phyloP scores from a whole-genome alignment of 768 basidiomycete genomes.

The Hygrocybe punicea region DNA sequence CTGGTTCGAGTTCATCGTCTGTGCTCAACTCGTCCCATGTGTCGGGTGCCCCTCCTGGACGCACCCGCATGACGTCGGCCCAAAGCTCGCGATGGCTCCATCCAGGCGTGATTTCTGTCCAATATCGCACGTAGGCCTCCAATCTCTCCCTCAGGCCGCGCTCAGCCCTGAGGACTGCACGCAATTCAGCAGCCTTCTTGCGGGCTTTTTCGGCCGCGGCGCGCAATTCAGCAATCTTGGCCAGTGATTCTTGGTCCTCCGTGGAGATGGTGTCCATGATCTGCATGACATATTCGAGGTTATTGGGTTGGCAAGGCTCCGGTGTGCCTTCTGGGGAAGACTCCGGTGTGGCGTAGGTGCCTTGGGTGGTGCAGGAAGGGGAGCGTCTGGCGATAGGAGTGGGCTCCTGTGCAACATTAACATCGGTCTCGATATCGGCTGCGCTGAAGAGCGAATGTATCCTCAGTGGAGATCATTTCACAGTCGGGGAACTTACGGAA shows the following conservation, averaged over 20 bases:
- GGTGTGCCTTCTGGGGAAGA: background rate
- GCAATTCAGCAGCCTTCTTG: conserved; percentile 1
- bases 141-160: background rate
- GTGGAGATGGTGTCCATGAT: background rate
- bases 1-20: background rate
- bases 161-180: background rate
- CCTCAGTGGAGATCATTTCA: background rate
- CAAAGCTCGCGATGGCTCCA: conserved; percentile 6
- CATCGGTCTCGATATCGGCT: background rate
- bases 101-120: background rate
- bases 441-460: background rate
- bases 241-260: background rate
- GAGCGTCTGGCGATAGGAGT: background rate
- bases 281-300: background rate
- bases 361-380: background rate
- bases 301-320: background rate
- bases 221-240: background rate
- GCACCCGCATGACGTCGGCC: conserved; percentile 4
- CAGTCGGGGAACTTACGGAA: background rate
- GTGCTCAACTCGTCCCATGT: background rate
- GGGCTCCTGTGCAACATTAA: background rate
- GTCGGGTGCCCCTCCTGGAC: background rate
- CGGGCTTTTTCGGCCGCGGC: background rate
- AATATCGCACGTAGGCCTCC: conserved; percentile 1
- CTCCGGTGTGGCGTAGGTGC: background rate